These are phyloP conservation scores for Quercus parvula DNA, from an alignment of 306 rosid genomes.

Conservation along the genomic window DNA sequence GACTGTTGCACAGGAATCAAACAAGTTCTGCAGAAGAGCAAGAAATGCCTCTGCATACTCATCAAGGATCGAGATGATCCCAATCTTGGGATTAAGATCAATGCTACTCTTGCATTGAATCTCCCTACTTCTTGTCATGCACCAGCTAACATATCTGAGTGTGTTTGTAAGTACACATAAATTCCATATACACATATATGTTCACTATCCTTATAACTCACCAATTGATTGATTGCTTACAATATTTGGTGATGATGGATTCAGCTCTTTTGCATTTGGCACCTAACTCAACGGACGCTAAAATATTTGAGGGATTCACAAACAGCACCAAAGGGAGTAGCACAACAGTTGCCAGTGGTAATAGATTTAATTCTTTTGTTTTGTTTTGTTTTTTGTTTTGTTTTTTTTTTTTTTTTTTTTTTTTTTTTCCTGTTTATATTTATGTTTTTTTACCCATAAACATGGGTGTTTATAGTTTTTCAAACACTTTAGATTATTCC, in stretches of 20 bases:
- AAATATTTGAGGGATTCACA: slow-evolving; percentile 42
- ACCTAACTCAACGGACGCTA: slow-evolving; percentile 57
- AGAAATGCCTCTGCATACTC: slow-evolving; percentile 64
- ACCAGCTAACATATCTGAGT: slow-evolving; percentile 46
- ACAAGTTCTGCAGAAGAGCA: slow-evolving; percentile 47
- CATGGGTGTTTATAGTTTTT: too few species aligned
- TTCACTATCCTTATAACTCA: not conserved
- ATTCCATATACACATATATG: not conserved
- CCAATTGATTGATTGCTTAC: not conserved
- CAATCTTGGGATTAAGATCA: slow-evolving; percentile 55
- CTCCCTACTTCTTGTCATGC: slow-evolving; percentile 54
- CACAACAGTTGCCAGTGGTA: slow-evolving; percentile 37
- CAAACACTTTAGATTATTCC: too few species aligned
- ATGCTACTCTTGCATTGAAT: slow-evolving; percentile 51
- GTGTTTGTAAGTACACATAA: slow-evolving; percentile 43
- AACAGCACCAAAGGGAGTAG: slow-evolving; percentile 2
- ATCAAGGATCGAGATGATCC: slow-evolving; percentile 73
- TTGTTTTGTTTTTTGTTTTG: not conserved
- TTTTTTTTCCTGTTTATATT: too few species aligned
- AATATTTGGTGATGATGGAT: slow-evolving; percentile 4
- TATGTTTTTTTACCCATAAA: not conserved
- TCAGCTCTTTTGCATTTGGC: slow-evolving; percentile 69
- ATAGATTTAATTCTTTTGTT: not conserved
- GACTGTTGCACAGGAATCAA: slow-evolving; percentile 74
- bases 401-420: not conserved